These are phyloP conservation scores for Marasmius fiardii DNA, from an alignment of 1,284 basidiomycete species.

Conservation along the genomic window DNA sequence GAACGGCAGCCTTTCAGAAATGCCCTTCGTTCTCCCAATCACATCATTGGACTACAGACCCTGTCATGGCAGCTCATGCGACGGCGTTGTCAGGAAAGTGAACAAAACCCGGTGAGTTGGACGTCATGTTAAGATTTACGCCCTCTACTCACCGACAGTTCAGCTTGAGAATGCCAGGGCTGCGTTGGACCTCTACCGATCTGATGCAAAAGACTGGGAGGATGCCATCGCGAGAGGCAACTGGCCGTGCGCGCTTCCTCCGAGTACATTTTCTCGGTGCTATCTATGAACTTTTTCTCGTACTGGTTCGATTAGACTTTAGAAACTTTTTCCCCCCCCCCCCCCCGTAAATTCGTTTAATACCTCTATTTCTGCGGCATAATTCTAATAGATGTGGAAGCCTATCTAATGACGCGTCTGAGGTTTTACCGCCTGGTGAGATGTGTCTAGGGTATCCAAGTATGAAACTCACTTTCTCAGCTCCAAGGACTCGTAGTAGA, in stretches of 20 bases:
- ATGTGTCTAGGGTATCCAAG: not conserved
- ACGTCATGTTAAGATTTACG: not conserved
- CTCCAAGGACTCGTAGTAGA: conserved; percentile 57
- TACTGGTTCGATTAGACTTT: too few relatives aligned
- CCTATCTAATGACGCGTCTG: conserved; percentile 11
- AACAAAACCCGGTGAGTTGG: conserved; percentile 61
- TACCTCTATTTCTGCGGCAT: too few relatives aligned
- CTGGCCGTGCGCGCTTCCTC: conserved; percentile 76
- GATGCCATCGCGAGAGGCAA: conserved; percentile 50
- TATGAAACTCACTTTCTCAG: conserved; percentile 50
- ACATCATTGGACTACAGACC: conserved; percentile 69
- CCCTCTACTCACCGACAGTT: not conserved
- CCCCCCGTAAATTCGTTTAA: too few relatives aligned
- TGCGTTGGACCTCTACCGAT: conserved; percentile 72
- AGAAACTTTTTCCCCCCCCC: too few relatives aligned
- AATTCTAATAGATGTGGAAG: too few relatives aligned
- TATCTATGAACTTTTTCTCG: conserved; percentile 42
- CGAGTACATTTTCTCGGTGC: conserved; percentile 74
- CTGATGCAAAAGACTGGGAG: conserved; percentile 66
- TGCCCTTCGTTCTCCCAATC: conserved; percentile 59
- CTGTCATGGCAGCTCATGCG: conserved; percentile 79
- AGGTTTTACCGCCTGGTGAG: not conserved
- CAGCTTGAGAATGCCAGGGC: conserved; percentile 79
- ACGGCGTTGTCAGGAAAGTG: conserved; percentile 66
- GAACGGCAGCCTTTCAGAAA: conserved; percentile 60